A percentile compares a stretch with the other conserved stretches of the same genome.
phyloP scores from a whole-genome alignment of 441 rosid genomes.

The Capsella rubella region DNA sequence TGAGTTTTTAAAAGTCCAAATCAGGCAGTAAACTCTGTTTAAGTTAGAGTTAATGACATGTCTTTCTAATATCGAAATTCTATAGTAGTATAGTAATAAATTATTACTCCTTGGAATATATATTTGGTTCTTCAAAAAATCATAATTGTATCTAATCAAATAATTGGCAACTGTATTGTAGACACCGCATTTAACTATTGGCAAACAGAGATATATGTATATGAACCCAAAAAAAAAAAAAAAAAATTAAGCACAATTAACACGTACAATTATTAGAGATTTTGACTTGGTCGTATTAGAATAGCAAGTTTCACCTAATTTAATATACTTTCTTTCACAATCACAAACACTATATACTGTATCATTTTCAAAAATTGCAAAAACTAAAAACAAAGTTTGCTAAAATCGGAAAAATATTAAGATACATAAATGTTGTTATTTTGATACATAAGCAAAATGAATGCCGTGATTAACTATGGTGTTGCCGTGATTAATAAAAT shows the following conservation, averaged over 20 bases:
- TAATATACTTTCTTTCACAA: background rate
- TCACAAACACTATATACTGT: background rate
- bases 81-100: background rate
- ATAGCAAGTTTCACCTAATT: slow-evolving; percentile 5
- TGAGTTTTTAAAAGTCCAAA: background rate
- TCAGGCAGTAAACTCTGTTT: background rate
- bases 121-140: background rate
- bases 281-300: slow-evolving; percentile 20
- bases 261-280: background rate
- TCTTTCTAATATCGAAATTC: background rate
- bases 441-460: background rate
- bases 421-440: background rate
- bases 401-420: background rate
- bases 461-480: slow-evolving; percentile 24
- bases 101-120: background rate
- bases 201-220: slow-evolving; percentile 1
- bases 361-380: slow-evolving; percentile 10
- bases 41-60: background rate
- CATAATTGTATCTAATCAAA: slow-evolving; percentile 11
- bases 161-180: slow-evolving; percentile 1
- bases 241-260: slow-evolving; percentile 12
- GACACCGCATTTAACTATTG: slow-evolving; percentile 25
- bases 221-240: too few species aligned
- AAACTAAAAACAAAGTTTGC: background rate
- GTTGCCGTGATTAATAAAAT: slow-evolving; percentile 14